These are phyloP conservation scores for Chrysoporthe cubensis DNA, from an alignment of 2,329 filamentous ascomycete species.

Conservation along the genomic window DNA sequence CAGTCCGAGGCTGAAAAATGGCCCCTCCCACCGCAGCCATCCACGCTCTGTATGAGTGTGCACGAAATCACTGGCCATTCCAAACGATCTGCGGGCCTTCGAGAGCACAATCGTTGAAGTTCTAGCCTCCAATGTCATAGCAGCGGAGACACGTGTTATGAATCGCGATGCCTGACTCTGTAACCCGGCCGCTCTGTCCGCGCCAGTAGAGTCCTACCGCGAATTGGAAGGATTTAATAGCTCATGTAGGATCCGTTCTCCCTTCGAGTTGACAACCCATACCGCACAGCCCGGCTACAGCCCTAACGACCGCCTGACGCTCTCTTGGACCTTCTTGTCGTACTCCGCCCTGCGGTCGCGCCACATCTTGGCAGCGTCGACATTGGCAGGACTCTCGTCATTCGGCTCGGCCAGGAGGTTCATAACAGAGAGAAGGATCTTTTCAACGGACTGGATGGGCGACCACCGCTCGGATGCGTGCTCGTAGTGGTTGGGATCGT, in stretches of 20 bases:
- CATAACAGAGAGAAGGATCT: constrained; percentile 96
- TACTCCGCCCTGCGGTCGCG: constrained; percentile 82
- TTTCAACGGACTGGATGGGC: constrained; percentile 95
- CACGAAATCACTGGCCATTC: background rate
- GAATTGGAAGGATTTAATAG: background rate
- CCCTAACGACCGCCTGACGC: constrained; percentile 78
- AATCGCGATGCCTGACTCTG: background rate
- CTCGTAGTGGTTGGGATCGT: constrained; percentile 98
- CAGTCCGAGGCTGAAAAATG: background rate
- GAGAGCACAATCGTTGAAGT: background rate
- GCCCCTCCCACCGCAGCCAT: background rate
- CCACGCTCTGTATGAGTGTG: constrained; percentile 1
- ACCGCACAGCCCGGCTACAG: constrained; percentile 50
- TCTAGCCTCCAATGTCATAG: background rate
- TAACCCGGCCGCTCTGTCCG: background rate
- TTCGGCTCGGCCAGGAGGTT: constrained; percentile 98
- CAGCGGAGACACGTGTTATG: background rate
- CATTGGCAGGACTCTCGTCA: constrained; percentile 94
- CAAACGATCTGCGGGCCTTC: background rate
- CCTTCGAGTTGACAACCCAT: background rate
- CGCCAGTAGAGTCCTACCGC: background rate
- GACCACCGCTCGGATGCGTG: constrained; percentile 95
- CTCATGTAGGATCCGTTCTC: background rate
- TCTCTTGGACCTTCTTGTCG: constrained; percentile 81
- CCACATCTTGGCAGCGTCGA: constrained; percentile 97